Evolutionary conservation across 2,329 filamentous ascomycete genomes (phyloP), one percentile per base, ranked within the genome.

Genomic region (Botrytis squamosa): DNA sequence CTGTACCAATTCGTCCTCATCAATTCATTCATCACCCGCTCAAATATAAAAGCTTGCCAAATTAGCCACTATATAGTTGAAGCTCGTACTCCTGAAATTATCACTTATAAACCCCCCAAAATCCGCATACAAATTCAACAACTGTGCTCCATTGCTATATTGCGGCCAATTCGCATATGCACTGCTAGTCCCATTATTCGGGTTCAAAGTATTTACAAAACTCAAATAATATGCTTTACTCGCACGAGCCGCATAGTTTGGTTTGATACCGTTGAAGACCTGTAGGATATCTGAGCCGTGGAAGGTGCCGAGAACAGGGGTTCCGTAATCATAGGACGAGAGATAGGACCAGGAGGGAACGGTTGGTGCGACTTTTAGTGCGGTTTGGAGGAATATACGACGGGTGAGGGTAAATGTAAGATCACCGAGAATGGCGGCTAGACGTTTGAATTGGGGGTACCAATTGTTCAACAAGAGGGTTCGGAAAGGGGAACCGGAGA

Each of bases 301-400:
- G 82, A 93, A 92, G 0, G 92, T 95, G 29, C 93, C 93, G 0
- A 95, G 81, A 66, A 95, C 82, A 0, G 93, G 91, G 0, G 89
- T 91, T 16, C 90, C 90, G 80, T 91, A 89, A 83, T 91, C 82
- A 82, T 95, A 95, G 0, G 89, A 91, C 0, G 90, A 83, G 1
- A 96, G 86, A 82, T 94, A 96, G 0, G 91, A 93, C 92, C 92
- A 96, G 1, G 85, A 84, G 0, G 90, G 89, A 0, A 94, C 88
- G 46, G 82, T 77, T 0, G 90, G 89, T 75, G 89, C 86, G 20
- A 84, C 82, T 1, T 82, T 71, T 0, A 81, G 79, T 2, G 88
- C 81, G 0, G 79, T 74, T 20, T 85, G 79, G 36, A 96, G 86
- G 81, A 93, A 90, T 8, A 86, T 75, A 25, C 93, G 89, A 1